Evolutionary conservation across 495 filamentous ascomycete species (phyloP).

Genomic region (Elaphomyces granulatus): DNA sequence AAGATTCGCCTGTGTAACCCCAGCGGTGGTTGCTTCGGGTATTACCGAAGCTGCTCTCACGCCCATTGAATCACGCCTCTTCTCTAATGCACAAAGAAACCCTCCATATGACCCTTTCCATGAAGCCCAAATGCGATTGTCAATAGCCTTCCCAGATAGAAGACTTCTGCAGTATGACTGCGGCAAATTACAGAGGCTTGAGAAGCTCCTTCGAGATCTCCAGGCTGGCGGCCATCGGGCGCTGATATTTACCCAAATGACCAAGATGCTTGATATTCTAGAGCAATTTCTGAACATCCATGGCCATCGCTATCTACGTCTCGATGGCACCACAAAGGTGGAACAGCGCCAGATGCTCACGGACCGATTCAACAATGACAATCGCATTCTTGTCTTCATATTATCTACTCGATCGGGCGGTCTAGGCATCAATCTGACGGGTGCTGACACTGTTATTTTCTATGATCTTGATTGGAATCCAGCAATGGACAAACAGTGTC

Average conservation of each 20-base stretch:
- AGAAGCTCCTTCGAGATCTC: conserved; percentile 69
- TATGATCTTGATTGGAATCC: conserved; percentile 99
- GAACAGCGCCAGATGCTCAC: conserved; percentile 93
- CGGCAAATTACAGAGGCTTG: conserved; percentile 87
- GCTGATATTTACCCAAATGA: conserved; percentile 99
- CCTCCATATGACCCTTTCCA: conserved; percentile 73
- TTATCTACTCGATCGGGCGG: conserved; percentile 89
- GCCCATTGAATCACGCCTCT: conserved; percentile 44
- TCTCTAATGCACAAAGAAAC: conserved; percentile 36
- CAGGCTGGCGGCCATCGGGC: conserved; percentile 86
- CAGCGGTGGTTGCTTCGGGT: conserved; percentile 68
- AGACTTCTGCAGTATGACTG: conserved; percentile 94
- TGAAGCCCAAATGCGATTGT: conserved; percentile 79
- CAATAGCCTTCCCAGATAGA: conserved; percentile 95
- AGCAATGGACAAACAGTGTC: conserved; percentile 99
- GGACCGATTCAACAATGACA: conserved; percentile 92
- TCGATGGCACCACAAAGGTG: conserved; percentile 88
- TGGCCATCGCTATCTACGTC: conserved; percentile 86
- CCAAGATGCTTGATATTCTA: conserved; percentile 91
- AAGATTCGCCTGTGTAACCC: conserved; percentile 84
- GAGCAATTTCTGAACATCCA: conserved; percentile 98
- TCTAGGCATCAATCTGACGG: conserved; percentile 76
- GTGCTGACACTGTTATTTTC: conserved; percentile 97
- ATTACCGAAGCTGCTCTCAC: conserved; percentile 53
- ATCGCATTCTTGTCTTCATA: conserved; percentile 86